These are phyloP conservation scores for Yamadazyma friedrichii DNA, from an alignment of 1,139 yeast species.

Conservation along the genomic window DNA sequence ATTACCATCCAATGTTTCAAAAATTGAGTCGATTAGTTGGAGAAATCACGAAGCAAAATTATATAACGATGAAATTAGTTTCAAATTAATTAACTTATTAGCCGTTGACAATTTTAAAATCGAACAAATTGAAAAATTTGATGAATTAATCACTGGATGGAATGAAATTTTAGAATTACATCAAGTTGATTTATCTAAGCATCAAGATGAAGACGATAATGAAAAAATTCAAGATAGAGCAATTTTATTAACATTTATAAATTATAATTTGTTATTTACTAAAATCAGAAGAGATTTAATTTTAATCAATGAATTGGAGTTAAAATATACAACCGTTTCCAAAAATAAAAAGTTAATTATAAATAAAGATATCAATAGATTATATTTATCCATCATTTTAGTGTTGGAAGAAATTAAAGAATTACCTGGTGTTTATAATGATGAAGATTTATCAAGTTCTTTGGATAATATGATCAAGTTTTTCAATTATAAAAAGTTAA, in stretches of 20 bases:
- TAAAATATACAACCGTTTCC: constrained; percentile 10
- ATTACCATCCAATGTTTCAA: constrained; percentile 24
- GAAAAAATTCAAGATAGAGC: constrained; percentile 71
- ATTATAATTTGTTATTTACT: constrained; percentile 63
- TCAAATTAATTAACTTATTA: constrained; percentile 48
- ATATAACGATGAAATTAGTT: constrained; percentile 71
- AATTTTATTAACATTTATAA: constrained; percentile 70
- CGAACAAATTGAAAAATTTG: constrained; percentile 29
- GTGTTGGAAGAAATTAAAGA: constrained; percentile 62
- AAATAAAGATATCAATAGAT: constrained; percentile 47
- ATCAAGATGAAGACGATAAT: constrained; percentile 44
- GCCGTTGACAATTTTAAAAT: constrained; percentile 19
- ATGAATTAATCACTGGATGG: constrained; percentile 37
- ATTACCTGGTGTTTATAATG: constrained; percentile 89
- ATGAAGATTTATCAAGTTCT: constrained; percentile 61
- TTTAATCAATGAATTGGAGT: constrained; percentile 37
- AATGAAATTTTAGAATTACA: constrained; percentile 44
- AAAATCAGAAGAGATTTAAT: constrained; percentile 70
- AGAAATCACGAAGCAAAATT: constrained; percentile 69
- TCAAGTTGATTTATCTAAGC: constrained; percentile 44
- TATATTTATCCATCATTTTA: constrained; percentile 47
- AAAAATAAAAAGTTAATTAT: constrained; percentile 27
- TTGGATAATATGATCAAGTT: constrained; percentile 50
- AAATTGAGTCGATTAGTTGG: constrained; percentile 56
- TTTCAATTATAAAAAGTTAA: constrained; percentile 43